Conservation (phyloP, 1,284 basidiomycete genomes). For the Trichosporon asahii region DNA sequence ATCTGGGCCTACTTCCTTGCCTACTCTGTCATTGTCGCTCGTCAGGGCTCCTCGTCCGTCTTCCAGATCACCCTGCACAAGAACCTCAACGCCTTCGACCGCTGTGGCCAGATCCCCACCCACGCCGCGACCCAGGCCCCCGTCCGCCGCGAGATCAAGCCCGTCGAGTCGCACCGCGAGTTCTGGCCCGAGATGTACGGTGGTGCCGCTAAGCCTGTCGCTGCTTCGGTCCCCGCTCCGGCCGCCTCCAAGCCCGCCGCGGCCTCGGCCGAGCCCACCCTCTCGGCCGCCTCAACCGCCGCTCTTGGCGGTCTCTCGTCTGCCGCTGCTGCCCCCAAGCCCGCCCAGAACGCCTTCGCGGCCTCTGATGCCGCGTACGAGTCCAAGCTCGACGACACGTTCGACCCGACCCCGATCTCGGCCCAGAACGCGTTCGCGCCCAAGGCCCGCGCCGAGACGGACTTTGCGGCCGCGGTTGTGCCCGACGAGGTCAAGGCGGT, state of each 20-base stretch:
- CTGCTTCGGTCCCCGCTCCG: not conserved
- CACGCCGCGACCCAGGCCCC: constrained; percentile 55
- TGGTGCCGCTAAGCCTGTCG: constrained; percentile 4
- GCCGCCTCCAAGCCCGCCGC: not conserved
- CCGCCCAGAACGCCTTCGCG: not conserved
- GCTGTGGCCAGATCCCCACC: constrained; percentile 70
- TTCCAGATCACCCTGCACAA: constrained; percentile 98
- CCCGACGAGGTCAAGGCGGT: not conserved
- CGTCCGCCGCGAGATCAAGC: constrained; percentile 16
- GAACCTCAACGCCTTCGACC: constrained; percentile 91
- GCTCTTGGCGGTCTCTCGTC: not conserved
- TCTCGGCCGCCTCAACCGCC: not conserved
- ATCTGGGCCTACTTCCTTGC: constrained; percentile 90
- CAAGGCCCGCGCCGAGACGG: not conserved
- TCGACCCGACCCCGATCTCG: not conserved
- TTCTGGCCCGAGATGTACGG: constrained; percentile 34
- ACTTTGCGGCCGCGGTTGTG: not conserved
- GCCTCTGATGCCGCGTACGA: not conserved
- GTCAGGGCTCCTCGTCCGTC: constrained; percentile 80
- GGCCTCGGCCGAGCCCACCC: not conserved
- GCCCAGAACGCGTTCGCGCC: not conserved
- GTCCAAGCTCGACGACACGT: not conserved
- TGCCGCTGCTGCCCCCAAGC: not conserved
- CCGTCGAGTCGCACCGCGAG: constrained; percentile 38
- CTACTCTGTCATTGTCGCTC: constrained; percentile 57